Base-by-base conservation (phyloP, 2,329 filamentous ascomycete genomes). In the Pyricularia sp. region DNA sequence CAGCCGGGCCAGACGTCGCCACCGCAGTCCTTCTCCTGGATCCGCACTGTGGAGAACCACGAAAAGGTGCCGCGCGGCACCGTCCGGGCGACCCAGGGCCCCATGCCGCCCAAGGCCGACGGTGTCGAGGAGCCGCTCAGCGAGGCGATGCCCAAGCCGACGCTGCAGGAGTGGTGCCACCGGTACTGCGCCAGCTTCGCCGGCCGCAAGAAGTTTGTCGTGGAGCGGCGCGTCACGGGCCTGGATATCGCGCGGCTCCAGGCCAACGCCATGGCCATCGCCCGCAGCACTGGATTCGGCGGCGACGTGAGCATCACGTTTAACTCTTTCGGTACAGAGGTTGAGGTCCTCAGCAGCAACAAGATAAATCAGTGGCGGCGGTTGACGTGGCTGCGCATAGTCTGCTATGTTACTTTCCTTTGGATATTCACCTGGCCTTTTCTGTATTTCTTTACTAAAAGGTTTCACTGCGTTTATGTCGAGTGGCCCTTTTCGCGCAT, bases 401-500 rank as follows among this genome's bases (percentile, higher is more conserved):
- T 92, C 11, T 92, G 89, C 79, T 88, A 86, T 75, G 76, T 91
- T 5, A 87, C 88, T 0, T 86, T 92, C 70, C 77, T 91, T 11
- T 90, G 90, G 84, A 74, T 93, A 69, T 82, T 93, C 72, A 81
- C 85, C 3, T 93, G 91, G 91, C 91, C 91, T 0, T 84, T 86
- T 69, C 81, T 93, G 14, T 89, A 86, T 78, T 83, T 92, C 75
- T 78, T 84, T n/a, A 93, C 91, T 1, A 87, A 86, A 75, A 82
- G 85, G 66, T 93, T 89, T 79, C 84, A 89, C 71, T 88, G 91
- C 2, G 83, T 87, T 2, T 80, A 82, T 26, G 84, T 85, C 0
- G 82, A 88, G 42, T 93, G 89, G 88, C 77, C 80, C 0, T 88
- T 84, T 72, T 85, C 84, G 3, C 73, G 75, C 3, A 71, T 74